phyloP scores from a whole-genome alignment of 208 protist genomes.

The Herpetomonas tarakana region DNA sequence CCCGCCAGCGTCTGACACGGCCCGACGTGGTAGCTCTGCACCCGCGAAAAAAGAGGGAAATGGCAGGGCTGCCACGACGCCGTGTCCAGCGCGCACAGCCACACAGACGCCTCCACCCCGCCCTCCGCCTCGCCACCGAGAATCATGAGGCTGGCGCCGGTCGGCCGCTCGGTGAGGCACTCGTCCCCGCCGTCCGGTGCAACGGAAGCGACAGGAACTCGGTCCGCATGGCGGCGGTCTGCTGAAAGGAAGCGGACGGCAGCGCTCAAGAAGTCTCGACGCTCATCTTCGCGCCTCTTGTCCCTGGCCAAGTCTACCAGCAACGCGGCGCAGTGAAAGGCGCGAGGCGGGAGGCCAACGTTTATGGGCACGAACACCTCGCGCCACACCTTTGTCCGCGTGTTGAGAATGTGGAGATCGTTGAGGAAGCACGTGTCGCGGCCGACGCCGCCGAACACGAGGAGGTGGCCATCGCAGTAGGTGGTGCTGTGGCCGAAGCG shows the following conservation, averaged over 20 bases:
- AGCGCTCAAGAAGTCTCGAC: neutral
- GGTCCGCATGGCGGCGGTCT: too few relatives aligned
- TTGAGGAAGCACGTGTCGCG: conserved; percentile 31
- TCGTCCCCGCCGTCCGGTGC: neutral
- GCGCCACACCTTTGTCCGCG: conserved; percentile 62
- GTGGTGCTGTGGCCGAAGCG: conserved; percentile 68
- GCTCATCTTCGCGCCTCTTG: neutral
- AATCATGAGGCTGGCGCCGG: conserved; percentile 29
- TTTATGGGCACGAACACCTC: conserved; percentile 65
- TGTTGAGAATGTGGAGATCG: conserved; percentile 66
- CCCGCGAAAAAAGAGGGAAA: conserved; percentile 38
- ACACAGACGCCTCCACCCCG: conserved; percentile 37
- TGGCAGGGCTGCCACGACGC: conserved; percentile 33
- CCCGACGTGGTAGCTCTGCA: conserved; percentile 6
- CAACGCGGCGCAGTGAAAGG: conserved; percentile 49
- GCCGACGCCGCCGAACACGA: conserved; percentile 72
- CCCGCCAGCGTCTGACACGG: neutral
- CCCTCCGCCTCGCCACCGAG: conserved; percentile 58
- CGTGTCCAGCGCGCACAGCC: conserved; percentile 35
- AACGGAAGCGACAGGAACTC: too few relatives aligned
- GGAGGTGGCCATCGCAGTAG: conserved; percentile 23
- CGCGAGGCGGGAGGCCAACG: conserved; percentile 40
- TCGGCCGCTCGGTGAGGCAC: conserved; percentile 7
- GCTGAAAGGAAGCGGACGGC: too few relatives aligned
- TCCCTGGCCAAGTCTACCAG: conserved; percentile 6